phyloP scores from a whole-genome alignment of 495 filamentous ascomycete species.

The Penicillium angulare region DNA sequence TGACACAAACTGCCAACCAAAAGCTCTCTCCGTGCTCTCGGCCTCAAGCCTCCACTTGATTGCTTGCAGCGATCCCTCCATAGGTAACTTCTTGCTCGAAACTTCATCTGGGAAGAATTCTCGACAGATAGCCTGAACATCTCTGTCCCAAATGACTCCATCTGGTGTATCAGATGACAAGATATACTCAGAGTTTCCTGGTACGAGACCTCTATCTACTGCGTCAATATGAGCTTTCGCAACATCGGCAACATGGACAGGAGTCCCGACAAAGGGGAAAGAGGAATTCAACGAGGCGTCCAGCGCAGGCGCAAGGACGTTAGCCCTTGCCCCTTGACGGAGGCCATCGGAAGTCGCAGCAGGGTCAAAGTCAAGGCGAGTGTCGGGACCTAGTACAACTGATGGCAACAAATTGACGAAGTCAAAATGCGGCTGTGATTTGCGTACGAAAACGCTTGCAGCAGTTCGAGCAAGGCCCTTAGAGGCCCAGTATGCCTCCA shows the following conservation, averaged over 20 bases:
- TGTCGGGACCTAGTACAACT: constrained; percentile 22
- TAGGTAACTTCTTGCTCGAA: constrained; percentile 32
- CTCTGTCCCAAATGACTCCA: constrained; percentile 39
- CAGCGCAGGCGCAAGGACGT: constrained; percentile 14
- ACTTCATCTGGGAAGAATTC: constrained; percentile 42
- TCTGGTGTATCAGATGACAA: constrained; percentile 16
- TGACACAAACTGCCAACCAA: constrained; percentile 44
- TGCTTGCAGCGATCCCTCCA: constrained; percentile 33
- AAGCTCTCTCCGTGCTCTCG: constrained; percentile 38
- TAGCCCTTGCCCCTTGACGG: constrained; percentile 13
- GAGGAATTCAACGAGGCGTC: constrained; percentile 6
- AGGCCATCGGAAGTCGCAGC: constrained; percentile 6
- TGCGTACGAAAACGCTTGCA: constrained; percentile 18
- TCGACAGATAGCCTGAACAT: constrained; percentile 36
- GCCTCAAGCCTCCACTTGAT: constrained; percentile 40
- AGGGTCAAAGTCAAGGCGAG: constrained; percentile 8
- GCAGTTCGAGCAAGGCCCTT: constrained; percentile 31
- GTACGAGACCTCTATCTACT: constrained; percentile 7
- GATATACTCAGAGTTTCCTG: constrained; percentile 20
- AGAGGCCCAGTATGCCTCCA: constrained; percentile 28
- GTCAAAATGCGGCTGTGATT: constrained; percentile 20
- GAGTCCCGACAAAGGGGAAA: constrained; percentile 19
- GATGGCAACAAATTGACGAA: constrained; percentile 19
- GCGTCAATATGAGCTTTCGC: constrained; percentile 27
- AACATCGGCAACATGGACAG: constrained; percentile 27